These are phyloP conservation scores for Astrothelium macrocarpum DNA, from an alignment of 495 filamentous ascomycete species.

Conservation along the genomic window DNA sequence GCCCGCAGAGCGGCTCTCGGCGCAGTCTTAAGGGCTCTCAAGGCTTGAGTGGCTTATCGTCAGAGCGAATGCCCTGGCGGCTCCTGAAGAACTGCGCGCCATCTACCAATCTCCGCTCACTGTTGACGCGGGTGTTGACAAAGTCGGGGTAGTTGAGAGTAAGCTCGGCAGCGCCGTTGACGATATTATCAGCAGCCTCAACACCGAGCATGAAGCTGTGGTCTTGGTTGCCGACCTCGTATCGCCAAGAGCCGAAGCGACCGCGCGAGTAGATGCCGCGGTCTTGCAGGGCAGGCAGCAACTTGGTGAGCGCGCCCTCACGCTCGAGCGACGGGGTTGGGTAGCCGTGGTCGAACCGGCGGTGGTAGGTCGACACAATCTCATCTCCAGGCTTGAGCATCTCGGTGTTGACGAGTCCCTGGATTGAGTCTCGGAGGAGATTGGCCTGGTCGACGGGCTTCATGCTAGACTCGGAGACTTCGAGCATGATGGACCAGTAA, in stretches of 20 bases:
- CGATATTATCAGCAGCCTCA: conserved; percentile 91
- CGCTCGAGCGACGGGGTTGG: conserved; percentile 91
- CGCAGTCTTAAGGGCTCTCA: neutral
- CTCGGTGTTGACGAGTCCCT: conserved; percentile 92
- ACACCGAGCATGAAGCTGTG: conserved; percentile 99
- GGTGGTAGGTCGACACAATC: conserved; percentile 97
- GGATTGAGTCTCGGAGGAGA: conserved; percentile 80
- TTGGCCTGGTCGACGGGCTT: conserved; percentile 83
- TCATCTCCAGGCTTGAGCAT: conserved; percentile 87
- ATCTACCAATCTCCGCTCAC: conserved; percentile 77
- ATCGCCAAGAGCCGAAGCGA: conserved; percentile 96
- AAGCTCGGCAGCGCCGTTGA: conserved; percentile 87
- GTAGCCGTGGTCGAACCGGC: conserved; percentile 98
- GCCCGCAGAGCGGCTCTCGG: neutral
- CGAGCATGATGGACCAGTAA: conserved; percentile 99
- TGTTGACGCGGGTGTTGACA: conserved; percentile 84
- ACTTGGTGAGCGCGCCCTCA: conserved; percentile 84
- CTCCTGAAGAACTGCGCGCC: conserved; percentile 55
- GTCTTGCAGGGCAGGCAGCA: conserved; percentile 84
- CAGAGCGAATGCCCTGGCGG: conserved; percentile 32
- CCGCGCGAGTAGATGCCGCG: conserved; percentile 92
- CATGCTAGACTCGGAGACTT: conserved; percentile 91
- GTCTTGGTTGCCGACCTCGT: conserved; percentile 93
- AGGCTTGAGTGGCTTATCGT: conserved; percentile 16
- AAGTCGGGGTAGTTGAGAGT: conserved; percentile 99